phyloP scores from a whole-genome alignment of 176 grass and related monocot species.

The Musa troglodytarum region DNA sequence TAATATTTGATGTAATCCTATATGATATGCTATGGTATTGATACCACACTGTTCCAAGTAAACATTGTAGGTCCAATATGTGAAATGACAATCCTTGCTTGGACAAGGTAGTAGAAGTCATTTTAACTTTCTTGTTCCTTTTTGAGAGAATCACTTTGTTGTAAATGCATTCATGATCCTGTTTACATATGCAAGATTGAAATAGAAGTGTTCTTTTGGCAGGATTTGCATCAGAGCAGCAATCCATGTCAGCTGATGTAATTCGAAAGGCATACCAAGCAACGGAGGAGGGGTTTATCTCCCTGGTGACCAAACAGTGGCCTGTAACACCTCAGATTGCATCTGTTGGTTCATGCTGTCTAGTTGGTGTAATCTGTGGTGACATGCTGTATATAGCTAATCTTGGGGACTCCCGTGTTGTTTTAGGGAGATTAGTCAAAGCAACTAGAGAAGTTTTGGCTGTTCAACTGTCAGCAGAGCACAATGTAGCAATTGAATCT shows the following conservation, averaged over 20 bases:
- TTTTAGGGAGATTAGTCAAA: slow-evolving; percentile 66
- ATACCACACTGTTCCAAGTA: too few relatives aligned
- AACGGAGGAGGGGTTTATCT: slow-evolving; percentile 87
- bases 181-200: too few relatives aligned
- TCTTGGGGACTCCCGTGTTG: slow-evolving; percentile 71
- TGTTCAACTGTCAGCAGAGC: slow-evolving; percentile 69
- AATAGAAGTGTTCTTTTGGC: neutral
- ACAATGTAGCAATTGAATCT: slow-evolving; percentile 73
- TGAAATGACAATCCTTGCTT: too few relatives aligned
- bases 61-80: too few relatives aligned
- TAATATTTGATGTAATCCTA: too few relatives aligned
- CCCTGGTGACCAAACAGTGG: slow-evolving; percentile 68
- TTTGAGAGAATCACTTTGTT: too few relatives aligned
- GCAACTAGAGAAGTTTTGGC: slow-evolving; percentile 63
- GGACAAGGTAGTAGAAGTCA: too few relatives aligned
- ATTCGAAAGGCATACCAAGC: slow-evolving; percentile 77
- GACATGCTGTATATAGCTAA: slow-evolving; percentile 78
- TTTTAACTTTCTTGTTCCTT: too few relatives aligned
- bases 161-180: too few relatives aligned
- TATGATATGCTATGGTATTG: too few relatives aligned
- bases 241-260: slow-evolving; percentile 71
- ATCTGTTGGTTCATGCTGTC: slow-evolving; percentile 76
- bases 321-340: slow-evolving; percentile 81
- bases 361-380: slow-evolving; percentile 67
- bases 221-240: slow-evolving; percentile 73